Percentiles rank a stretch among this genome's conserved stretches.
Evolutionary conservation across 306 rosid species (phyloP).

Genomic region (Cicer judaicum): DNA sequence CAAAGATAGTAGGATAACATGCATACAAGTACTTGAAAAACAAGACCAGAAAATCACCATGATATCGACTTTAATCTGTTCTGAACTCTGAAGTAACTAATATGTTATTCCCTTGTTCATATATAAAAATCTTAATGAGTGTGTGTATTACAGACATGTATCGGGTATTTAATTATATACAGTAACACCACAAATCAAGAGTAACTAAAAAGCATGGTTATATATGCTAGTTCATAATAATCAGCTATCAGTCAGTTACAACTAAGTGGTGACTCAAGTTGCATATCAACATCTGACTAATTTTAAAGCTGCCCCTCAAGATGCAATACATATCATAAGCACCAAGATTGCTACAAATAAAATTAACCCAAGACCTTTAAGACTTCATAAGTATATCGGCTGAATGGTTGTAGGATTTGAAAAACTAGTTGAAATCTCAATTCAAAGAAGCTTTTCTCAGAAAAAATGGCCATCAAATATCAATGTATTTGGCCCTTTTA

Average conservation of each 20-base stretch:
- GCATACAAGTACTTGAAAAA: slow-evolving; percentile 32
- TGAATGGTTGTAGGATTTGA: slow-evolving; percentile 1
- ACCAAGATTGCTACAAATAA: background rate
- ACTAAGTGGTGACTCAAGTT: background rate
- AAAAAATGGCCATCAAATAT: slow-evolving; percentile 10
- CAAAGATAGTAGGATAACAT: slow-evolving; percentile 7
- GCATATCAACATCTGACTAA: background rate
- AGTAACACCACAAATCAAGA: slow-evolving; percentile 1
- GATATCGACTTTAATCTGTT: background rate
- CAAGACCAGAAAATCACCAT: slow-evolving; percentile 24
- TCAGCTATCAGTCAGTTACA: background rate
- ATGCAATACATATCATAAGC: background rate
- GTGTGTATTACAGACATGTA: no score
- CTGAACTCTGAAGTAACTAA: background rate
- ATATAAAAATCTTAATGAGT: no score
- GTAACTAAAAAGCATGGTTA: background rate
- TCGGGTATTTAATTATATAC: background rate
- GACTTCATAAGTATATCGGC: background rate
- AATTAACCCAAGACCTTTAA: slow-evolving; percentile 8
- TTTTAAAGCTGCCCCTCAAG: slow-evolving; percentile 9
- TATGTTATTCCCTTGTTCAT: background rate
- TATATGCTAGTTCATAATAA: background rate
- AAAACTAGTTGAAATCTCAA: background rate
- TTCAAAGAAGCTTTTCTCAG: background rate
- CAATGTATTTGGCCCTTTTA: background rate